Base-by-base conservation (phyloP, 108 stramenopile species). In the Nannochloropsis gaditana region DNA sequence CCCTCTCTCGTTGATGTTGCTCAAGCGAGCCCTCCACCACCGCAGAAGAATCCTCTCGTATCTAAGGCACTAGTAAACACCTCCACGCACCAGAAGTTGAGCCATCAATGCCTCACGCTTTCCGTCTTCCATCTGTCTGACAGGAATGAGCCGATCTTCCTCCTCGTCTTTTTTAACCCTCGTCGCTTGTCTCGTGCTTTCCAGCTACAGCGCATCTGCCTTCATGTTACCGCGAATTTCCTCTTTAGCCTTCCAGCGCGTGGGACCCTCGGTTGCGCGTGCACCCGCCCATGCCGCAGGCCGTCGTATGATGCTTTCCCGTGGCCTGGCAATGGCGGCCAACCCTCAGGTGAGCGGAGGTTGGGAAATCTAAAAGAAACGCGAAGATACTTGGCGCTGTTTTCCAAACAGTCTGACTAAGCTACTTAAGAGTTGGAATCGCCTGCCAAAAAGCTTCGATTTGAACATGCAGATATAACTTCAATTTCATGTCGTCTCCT, bases 121-220 rank as follows among this genome's bases (percentile, higher is more conserved):
- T 5, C n/a, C 3, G n/a, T n/a, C n/a, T 73, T n/a, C 15, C 8
- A 6, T 73, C 59, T n/a, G n/a, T 8, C 59, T 4, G 6, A 73
- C 59, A 73, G 59, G 59, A 73, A 73, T 73, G 59, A 73, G n/a
- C 15, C 59, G n/a, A n/a, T 73, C 59, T 73, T 73, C 59, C 59
- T 73, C 59, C 59, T 2, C 59, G 2, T n/a, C 59, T n/a, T 6
- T 73, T 73, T n/a, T 73, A 31, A 31, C 31, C n/a, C 59, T 73
- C 59, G 59, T 73, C 59, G 59, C 59, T 73, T 73, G 59, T n/a
- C 59, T 73, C 6, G 59, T 73, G 59, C 5, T 73, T n/a, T n/a
- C n/a, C 31, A 31, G 31, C n/a, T n/a, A 73, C 6, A 73, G 59
- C 59, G 59, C 59, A 15, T 73, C 59, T 73, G 59, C 59, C 59